A percentile compares a stretch with the other conserved stretches of the same genome.
phyloP scores from a whole-genome alignment of 768 basidiomycete genomes.

The Psilocybe cubensis region DNA sequence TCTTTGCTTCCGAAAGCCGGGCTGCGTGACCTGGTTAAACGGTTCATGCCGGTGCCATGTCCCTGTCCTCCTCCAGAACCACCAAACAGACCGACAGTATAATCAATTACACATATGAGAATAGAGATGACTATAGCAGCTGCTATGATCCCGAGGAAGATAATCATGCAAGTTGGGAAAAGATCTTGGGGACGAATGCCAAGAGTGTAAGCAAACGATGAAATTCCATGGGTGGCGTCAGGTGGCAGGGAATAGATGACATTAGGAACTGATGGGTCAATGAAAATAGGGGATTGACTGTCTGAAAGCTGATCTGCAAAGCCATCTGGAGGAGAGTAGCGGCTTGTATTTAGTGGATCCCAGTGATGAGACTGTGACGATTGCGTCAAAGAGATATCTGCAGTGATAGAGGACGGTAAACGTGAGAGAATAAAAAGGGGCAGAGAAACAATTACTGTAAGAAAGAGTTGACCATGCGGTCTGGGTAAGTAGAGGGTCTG shows the following conservation, averaged over 20 bases:
- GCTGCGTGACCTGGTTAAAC: constrained; percentile 37
- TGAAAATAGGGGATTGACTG: constrained; percentile 72
- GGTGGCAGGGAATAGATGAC: constrained; percentile 71
- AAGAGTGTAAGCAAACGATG: constrained; percentile 82
- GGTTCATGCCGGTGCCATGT: constrained; percentile 18
- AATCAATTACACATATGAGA: constrained; percentile 76
- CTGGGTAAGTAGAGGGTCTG: constrained; percentile 90
- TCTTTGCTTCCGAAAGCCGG: constrained; percentile 55
- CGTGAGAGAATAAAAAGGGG: background rate
- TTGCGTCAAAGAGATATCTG: constrained; percentile 77
- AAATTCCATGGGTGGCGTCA: constrained; percentile 68
- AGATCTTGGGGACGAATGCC: constrained; percentile 84
- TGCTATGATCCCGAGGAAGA: constrained; percentile 82
- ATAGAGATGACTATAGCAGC: constrained; percentile 72
- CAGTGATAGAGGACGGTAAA: background rate
- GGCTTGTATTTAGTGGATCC: constrained; percentile 62
- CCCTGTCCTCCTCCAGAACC: constrained; percentile 21
- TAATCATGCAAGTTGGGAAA: constrained; percentile 77
- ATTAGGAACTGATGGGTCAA: constrained; percentile 71
- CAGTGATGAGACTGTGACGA: constrained; percentile 56
- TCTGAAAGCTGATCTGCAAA: constrained; percentile 79
- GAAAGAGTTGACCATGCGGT: constrained; percentile 87
- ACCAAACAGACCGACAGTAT: constrained; percentile 42
- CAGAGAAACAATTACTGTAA: constrained; percentile 54
- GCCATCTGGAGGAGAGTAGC: constrained; percentile 66